phyloP scores from a whole-genome alignment of 2,329 filamentous ascomycete genomes.

The Ascocoryne sarcoides region DNA sequence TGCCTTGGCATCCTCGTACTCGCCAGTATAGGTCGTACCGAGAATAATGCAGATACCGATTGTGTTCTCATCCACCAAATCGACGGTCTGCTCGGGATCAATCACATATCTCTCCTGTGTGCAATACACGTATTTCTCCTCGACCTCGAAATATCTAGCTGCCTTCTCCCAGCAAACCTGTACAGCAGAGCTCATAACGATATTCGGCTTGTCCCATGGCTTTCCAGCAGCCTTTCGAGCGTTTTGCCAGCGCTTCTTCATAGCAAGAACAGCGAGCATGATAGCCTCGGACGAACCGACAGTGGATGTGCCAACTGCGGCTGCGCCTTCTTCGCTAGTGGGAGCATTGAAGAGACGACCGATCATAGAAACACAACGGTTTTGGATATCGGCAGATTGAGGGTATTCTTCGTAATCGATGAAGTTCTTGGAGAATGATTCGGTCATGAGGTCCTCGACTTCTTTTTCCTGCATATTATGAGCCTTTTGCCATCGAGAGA shows the following conservation, averaged over 20 bases:
- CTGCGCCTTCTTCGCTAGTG: slow-evolving; percentile 40
- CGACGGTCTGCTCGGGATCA: slow-evolving; percentile 52
- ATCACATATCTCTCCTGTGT: slow-evolving; percentile 53
- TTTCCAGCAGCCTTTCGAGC: slow-evolving; percentile 76
- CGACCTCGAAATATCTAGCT: slow-evolving; percentile 81
- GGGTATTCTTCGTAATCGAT: slow-evolving; percentile 84
- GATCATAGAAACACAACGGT: slow-evolving; percentile 87
- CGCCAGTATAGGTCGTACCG: slow-evolving; percentile 88
- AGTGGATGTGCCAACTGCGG: slow-evolving; percentile 77
- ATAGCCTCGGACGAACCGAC: slow-evolving; percentile 87
- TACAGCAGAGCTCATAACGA: slow-evolving; percentile 92
- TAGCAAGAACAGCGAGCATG: slow-evolving; percentile 74
- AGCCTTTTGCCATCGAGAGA: not conserved
- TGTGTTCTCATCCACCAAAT: slow-evolving; percentile 57
- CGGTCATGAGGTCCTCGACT: slow-evolving; percentile 89
- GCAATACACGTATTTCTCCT: slow-evolving; percentile 72
- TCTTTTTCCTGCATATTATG: slow-evolving; percentile 67
- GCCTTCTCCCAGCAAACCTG: slow-evolving; percentile 98
- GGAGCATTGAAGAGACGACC: slow-evolving; percentile 82
- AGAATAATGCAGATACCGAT: slow-evolving; percentile 91
- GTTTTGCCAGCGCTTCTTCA: slow-evolving; percentile 94
- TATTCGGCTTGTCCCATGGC: slow-evolving; percentile 71
- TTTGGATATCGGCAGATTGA: slow-evolving; percentile 76
- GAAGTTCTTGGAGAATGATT: slow-evolving; percentile 91
- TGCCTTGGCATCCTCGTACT: slow-evolving; percentile 88